Evolutionary conservation across 352 stramenopile genomes (phyloP).

Genomic region (Phytophthora pluvialis): DNA sequence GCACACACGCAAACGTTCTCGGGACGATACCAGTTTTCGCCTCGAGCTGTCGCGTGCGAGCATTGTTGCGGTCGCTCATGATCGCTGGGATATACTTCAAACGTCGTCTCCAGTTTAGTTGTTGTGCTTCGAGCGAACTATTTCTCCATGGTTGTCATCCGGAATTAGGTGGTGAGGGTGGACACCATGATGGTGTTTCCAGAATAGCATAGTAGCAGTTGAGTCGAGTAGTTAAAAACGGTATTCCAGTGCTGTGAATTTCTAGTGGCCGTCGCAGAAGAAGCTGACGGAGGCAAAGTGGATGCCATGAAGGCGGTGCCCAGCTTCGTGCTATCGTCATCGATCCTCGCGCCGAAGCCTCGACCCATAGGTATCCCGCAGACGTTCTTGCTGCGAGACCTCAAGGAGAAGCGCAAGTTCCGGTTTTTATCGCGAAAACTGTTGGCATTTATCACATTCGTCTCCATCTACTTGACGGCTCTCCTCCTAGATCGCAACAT

Average conservation of each 20-base stretch:
- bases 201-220: constrained; percentile 20
- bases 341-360: constrained; percentile 17
- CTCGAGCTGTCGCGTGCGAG: background rate
- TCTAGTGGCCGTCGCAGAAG: background rate
- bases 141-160: background rate
- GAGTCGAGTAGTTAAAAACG: background rate
- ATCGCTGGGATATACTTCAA: background rate
- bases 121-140: background rate
- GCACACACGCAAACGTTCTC: no score
- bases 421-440: constrained; percentile 69
- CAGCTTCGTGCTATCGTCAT: constrained; percentile 45
- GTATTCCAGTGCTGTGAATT: constrained; percentile 1
- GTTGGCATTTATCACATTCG: constrained; percentile 68
- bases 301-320: constrained; percentile 48
- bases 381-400: constrained; percentile 61
- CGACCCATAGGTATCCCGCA: constrained; percentile 43
- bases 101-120: background rate
- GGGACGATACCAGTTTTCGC: background rate
- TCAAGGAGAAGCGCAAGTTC: constrained; percentile 79
- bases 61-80: background rate
- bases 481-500: constrained; percentile 77
- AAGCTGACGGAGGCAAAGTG: background rate
- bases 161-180: background rate
- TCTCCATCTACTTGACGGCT: constrained; percentile 64
- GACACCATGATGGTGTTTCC: background rate